A percentile compares a stretch with the other conserved stretches of the same genome.
phyloP scores from a whole-genome alignment of 305 asterid species.

The Caryopteris hybrid region DNA sequence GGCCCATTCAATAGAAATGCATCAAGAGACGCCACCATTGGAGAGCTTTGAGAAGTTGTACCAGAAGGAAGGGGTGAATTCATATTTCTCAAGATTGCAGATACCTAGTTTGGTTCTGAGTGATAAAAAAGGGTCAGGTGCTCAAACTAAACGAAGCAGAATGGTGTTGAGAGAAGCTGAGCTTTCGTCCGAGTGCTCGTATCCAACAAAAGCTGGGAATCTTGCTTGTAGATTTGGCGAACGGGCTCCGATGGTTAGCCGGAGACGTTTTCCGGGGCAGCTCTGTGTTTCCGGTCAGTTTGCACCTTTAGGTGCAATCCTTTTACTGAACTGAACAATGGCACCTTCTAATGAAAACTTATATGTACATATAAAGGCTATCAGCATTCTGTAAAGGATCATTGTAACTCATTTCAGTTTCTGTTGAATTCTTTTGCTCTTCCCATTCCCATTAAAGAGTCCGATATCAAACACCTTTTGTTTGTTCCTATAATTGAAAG shows the following conservation, averaged over 20 bases:
- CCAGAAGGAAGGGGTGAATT: slow-evolving; percentile 31
- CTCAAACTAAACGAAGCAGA: slow-evolving; percentile 29
- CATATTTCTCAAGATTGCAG: slow-evolving; percentile 38
- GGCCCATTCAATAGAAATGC: slow-evolving; percentile 1
- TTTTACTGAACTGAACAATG: slow-evolving; percentile 38
- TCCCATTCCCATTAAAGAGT: no score
- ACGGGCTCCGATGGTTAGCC: slow-evolving; percentile 34
- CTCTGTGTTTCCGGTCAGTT: slow-evolving; percentile 32
- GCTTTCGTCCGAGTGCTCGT: slow-evolving; percentile 30
- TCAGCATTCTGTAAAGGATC: no score
- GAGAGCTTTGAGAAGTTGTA: slow-evolving; percentile 40
- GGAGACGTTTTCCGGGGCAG: slow-evolving; percentile 46
- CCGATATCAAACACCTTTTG: no score
- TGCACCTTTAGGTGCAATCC: slow-evolving; percentile 39
- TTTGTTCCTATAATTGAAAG: no score
- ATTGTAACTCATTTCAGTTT: no score
- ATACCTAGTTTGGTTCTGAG: slow-evolving; percentile 44
- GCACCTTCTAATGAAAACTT: no score
- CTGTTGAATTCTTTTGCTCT: no score
- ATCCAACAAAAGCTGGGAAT: slow-evolving; percentile 33
- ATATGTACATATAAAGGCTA: slow-evolving; percentile 25
- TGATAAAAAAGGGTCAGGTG: slow-evolving; percentile 37
- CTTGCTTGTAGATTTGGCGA: slow-evolving; percentile 31
- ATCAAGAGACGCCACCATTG: no score
- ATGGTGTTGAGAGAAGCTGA: no score